These are phyloP conservation scores for Colletotrichum noveboracense DNA, from an alignment of 2,329 filamentous ascomycete species.

Conservation along the genomic window DNA sequence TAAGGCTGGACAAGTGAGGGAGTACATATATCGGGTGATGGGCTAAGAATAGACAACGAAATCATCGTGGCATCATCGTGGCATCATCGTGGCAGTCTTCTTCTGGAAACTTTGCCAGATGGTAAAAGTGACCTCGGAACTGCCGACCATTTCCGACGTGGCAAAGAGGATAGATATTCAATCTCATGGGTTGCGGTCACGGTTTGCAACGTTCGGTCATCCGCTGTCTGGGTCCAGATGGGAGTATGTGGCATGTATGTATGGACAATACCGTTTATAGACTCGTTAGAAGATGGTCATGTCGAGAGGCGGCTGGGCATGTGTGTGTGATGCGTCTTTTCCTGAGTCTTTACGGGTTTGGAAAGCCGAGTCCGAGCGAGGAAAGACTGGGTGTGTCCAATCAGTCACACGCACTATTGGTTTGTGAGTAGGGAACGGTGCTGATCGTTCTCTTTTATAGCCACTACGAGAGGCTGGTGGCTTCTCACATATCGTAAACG, in stretches of 20 bases:
- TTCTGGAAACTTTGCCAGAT: too few relatives aligned
- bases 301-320: fast-evolving
- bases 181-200: not conserved
- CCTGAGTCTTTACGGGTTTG: not conserved
- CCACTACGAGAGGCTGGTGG: not conserved
- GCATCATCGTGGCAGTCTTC: too few relatives aligned
- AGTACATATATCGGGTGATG: too few relatives aligned
- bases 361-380: not conserved
- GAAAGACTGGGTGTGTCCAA: not conserved
- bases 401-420: not conserved
- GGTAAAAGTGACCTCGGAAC: not conserved
- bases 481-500: not conserved
- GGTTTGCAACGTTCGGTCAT: not conserved
- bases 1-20: too few relatives aligned
- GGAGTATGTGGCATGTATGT: not conserved
- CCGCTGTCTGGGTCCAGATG: not conserved
- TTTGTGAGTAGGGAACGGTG: not conserved
- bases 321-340: not conserved
- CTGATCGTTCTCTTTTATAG: not conserved
- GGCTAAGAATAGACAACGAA: too few relatives aligned
- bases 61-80: too few relatives aligned
- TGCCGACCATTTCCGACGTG: fast-evolving
- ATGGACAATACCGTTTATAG: not conserved
- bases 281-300: fast-evolving
- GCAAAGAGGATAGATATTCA: not conserved